Conservation (phyloP, 2,329 filamentous ascomycete species). For the Cadophora sp. region DNA sequence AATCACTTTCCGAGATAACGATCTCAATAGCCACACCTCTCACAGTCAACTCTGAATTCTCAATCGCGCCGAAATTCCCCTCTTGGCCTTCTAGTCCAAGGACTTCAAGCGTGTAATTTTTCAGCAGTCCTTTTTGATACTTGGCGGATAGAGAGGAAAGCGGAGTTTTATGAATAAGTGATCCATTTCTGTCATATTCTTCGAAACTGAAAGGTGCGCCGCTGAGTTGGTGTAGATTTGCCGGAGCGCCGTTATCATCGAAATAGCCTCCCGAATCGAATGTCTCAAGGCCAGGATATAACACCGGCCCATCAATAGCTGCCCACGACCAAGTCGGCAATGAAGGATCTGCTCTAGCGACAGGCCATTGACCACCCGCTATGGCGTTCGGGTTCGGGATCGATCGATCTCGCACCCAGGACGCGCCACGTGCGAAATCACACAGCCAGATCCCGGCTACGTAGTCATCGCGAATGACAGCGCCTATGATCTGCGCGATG, state of each 20-base stretch:
- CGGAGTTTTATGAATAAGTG: not conserved
- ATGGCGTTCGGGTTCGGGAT: not conserved
- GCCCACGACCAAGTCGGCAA: conserved; percentile 2
- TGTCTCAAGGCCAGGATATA: not conserved
- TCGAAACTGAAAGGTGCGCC: not conserved
- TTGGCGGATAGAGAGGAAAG: not conserved
- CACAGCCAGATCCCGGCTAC: not conserved
- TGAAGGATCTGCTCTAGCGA: not conserved
- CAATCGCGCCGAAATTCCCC: not conserved
- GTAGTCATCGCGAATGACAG: not conserved
- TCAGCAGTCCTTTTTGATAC: not conserved
- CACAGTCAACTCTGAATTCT: not conserved
- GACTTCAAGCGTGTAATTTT: not conserved
- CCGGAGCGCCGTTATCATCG: not conserved
- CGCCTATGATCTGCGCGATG: not conserved
- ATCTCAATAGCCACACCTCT: not conserved
- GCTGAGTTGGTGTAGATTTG: not conserved
- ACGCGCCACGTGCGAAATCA: not conserved
- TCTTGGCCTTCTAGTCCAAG: not conserved
- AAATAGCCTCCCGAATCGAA: not conserved
- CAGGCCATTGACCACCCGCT: not conserved
- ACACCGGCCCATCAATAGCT: not conserved
- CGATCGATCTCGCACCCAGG: not conserved
- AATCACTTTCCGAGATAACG: not conserved
- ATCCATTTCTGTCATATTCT: not conserved